Evolutionary conservation across 345 rosid species (phyloP).

Genomic region (Eucalyptus tenuipes): DNA sequence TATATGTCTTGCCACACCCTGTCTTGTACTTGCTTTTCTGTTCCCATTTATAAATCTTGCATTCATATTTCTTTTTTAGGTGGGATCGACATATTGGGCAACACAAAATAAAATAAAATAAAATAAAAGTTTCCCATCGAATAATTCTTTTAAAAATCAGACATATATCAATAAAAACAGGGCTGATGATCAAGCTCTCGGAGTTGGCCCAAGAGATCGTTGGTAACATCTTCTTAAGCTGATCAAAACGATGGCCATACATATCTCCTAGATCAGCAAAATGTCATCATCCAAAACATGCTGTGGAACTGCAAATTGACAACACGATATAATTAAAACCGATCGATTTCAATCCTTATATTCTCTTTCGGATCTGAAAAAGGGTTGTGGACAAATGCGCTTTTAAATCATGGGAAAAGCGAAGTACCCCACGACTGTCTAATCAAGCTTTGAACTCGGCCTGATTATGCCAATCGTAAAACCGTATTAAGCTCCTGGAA

Average conservation of each 20-base stretch:
- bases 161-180: background rate
- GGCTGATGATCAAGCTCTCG: background rate
- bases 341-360: background rate
- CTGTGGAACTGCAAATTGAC: background rate
- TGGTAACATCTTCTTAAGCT: background rate
- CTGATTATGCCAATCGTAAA: background rate
- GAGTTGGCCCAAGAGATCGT: background rate
- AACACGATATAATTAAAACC: background rate
- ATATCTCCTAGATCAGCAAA: background rate
- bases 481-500: background rate
- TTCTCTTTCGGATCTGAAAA: background rate
- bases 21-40: background rate
- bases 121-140: background rate
- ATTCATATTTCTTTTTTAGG: background rate
- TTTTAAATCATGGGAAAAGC: conserved; percentile 26
- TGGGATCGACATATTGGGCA: background rate
- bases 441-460: conserved; percentile 13
- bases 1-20: background rate
- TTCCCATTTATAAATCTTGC: background rate
- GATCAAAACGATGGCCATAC: background rate
- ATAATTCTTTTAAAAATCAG: background rate
- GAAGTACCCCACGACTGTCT: conserved; percentile 22
- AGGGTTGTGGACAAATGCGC: conserved; percentile 5
- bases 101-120: background rate
- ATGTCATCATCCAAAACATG: background rate